Evolutionary conservation across 2,329 filamentous ascomycete genomes (phyloP), one percentile per base, ranked within the genome.

Genomic region (Calycina herbarum): DNA sequence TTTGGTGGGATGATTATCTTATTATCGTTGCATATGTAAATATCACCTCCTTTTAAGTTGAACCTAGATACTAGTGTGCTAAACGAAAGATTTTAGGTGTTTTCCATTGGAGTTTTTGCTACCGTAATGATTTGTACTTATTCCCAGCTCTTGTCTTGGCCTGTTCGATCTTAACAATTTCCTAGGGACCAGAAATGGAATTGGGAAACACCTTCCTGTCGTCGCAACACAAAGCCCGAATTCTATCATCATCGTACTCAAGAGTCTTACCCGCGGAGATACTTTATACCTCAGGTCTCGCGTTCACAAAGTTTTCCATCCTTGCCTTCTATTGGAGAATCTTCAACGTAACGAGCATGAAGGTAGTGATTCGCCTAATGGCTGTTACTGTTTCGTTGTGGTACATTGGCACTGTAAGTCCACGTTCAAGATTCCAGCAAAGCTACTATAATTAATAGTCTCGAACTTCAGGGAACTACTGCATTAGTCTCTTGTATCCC

Each of bases 1-100:
- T 40, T 17, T 59, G 57, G 57, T 59, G 31, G 57, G 33, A 59
- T 24, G 57, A 40, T 40, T 59, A 59, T 20, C n/a, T 59, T 13
- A 40, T 59, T 17, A 40, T 59, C 5, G 15, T 59, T 13, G 15
- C 57, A 20, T 59, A 59, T 13, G 57, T 59, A 20, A 40, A 15
- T 59, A 13, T 20, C 45, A 48, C 45, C 5, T 48, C 45, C 17
- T n/a, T 48, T 24, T n/a, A 31, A 3, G 29, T 31, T 24, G 8
- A 20, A 48, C 5, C 4, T 20, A 10, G 17, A 24, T 48, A 20
- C n/a, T 7, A 10, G n/a, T 20, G 15, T 20, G 4, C n/a, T 48
- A 24, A 45, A 48, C 45, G 2, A 13, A 48, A 8, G 4, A 3
- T 40, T 24, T 5, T 29, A 59, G 57, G 5, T 59, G 3, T 17